Base-by-base conservation (phyloP, 1,284 basidiomycete species). In the Tilletia horrida region DNA sequence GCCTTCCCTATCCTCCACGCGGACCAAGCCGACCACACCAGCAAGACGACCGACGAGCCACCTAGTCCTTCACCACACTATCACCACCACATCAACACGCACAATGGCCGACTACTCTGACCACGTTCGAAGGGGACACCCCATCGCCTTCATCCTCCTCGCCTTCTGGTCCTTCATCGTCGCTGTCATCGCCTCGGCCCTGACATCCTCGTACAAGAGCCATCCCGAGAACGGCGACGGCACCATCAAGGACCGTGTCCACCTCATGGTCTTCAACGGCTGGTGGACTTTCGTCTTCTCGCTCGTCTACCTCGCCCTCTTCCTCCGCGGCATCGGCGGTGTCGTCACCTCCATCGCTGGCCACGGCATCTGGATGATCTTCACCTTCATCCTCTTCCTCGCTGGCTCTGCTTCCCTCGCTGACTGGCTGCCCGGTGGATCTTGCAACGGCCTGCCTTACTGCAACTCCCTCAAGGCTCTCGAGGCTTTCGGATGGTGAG, bases 281-380 rank as follows among this genome's bases (percentile, higher is more conserved):
- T 81, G 80, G 80, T 81, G 75, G 76, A 73, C 74, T 48, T 78
- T 81, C 73, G 45, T 79, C 55, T 71, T 79, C 65, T 68, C 70
- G 45, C 65, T 73, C n/a, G 40, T 67, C 63, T 81, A 78, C 69
- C 66, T 71, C 55, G 76, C 62, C 63, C 73, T 79, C 64, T 80
- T 81, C 76, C 73, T 81, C 8, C 68, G 70, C n/a, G 78, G 74
- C 61, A 69, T 72, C 27, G 80, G 80, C 47, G 80, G 80, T 48
- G 73, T 76, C 25, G 42, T 81, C 66, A 81, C 80, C 27, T 80
- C 78, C 67, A 80, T 81, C 45, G 80, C 79, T 13, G 73, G 74
- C 44, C 80, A 81, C 74, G 71, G 66, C 43, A 72, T 81, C 68
- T 66, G 74, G 23, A 62, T 80, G 40, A 68, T 76, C 69, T 35